A percentile compares a stretch with the other conserved stretches of the same genome.
Conservation (phyloP, 2,329 filamentous ascomycete species). For the Aspergillus fumigatiaffinis region DNA sequence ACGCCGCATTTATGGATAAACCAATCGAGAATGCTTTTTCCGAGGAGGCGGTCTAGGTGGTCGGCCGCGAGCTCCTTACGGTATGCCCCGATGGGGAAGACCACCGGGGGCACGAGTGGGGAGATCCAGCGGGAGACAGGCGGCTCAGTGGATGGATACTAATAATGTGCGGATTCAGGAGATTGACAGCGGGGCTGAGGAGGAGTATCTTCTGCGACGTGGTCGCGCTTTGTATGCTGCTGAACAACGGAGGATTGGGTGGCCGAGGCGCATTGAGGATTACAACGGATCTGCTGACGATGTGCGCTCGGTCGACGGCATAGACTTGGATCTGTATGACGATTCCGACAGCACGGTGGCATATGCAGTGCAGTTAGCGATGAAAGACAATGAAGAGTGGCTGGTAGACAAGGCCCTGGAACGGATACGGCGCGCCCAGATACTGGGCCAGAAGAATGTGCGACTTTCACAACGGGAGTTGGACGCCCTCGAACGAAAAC, state of each 20-base stretch:
- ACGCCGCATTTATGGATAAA: slow-evolving; percentile 95
- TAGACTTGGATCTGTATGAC: slow-evolving; percentile 52
- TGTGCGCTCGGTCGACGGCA: slow-evolving; percentile 42
- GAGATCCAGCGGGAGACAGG: slow-evolving; percentile 57
- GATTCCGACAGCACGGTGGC: slow-evolving; percentile 44
- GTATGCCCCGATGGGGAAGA: slow-evolving; percentile 98
- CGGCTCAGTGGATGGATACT: slow-evolving; percentile 50
- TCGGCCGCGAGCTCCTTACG: slow-evolving; percentile 98
- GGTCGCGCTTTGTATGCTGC: slow-evolving; percentile 17
- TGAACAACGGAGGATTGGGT: slow-evolving; percentile 22
- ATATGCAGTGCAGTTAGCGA: slow-evolving; percentile 51
- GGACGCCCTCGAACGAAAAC: slow-evolving; percentile 70
- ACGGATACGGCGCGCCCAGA: slow-evolving; percentile 74
- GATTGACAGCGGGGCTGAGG: slow-evolving; percentile 36
- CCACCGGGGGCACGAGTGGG: slow-evolving; percentile 79
- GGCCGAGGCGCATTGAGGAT: slow-evolving; percentile 33
- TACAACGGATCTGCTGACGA: slow-evolving; percentile 49
- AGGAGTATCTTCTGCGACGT: slow-evolving; percentile 31
- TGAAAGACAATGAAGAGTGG: slow-evolving; percentile 66
- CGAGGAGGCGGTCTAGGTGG: slow-evolving; percentile 99
- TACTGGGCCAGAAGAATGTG: slow-evolving; percentile 72
- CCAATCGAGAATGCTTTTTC: slow-evolving; percentile 99
- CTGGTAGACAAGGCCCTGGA: slow-evolving; percentile 74
- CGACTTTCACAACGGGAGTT: slow-evolving; percentile 76
- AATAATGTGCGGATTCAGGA: slow-evolving; percentile 40